Conservation (phyloP, 768 basidiomycete species). For the Naganishia onofrii region DNA sequence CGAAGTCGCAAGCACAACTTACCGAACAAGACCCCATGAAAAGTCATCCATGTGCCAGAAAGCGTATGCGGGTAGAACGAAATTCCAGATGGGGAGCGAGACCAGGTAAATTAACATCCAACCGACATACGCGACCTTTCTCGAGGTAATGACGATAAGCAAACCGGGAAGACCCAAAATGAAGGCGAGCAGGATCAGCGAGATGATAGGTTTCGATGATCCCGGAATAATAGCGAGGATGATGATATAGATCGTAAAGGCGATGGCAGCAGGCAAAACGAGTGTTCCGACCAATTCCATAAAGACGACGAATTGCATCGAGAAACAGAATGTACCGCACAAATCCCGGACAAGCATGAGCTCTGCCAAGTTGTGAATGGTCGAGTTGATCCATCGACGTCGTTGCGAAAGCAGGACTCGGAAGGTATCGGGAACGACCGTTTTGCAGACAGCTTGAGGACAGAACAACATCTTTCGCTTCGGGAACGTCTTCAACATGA, state of each 20-base stretch:
- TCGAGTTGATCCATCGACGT: constrained; percentile 99
- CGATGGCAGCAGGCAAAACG: constrained; percentile 93
- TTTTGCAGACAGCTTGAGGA: constrained; percentile 98
- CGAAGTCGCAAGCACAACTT: not conserved
- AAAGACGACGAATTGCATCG: constrained; percentile 97
- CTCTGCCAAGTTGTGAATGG: constrained; percentile 95
- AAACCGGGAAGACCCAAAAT: constrained; percentile 94
- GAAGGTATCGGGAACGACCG: constrained; percentile 96
- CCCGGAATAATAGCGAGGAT: constrained; percentile 80
- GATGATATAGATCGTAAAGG: constrained; percentile 92
- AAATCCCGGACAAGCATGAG: constrained; percentile 90
- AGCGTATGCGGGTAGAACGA: constrained; percentile 89
- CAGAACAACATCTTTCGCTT: constrained; percentile 99
- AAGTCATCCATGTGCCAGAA: constrained; percentile 99
- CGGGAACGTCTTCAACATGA: constrained; percentile 98
- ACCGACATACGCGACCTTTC: constrained; percentile 88
- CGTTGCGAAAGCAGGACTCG: constrained; percentile 88
- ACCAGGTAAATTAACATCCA: constrained; percentile 96
- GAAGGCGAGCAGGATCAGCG: constrained; percentile 85
- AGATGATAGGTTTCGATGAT: constrained; percentile 64
- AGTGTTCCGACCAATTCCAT: constrained; percentile 98
- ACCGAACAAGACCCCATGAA: constrained; percentile 39
- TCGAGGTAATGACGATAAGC: constrained; percentile 90
- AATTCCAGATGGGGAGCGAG: constrained; percentile 96
- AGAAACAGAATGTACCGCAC: constrained; percentile 99